Evolutionary conservation across 202 grass and related monocot species (phyloP), one percentile per base, ranked within the genome.

Genomic region (Schoenoplectus triqueter): DNA sequence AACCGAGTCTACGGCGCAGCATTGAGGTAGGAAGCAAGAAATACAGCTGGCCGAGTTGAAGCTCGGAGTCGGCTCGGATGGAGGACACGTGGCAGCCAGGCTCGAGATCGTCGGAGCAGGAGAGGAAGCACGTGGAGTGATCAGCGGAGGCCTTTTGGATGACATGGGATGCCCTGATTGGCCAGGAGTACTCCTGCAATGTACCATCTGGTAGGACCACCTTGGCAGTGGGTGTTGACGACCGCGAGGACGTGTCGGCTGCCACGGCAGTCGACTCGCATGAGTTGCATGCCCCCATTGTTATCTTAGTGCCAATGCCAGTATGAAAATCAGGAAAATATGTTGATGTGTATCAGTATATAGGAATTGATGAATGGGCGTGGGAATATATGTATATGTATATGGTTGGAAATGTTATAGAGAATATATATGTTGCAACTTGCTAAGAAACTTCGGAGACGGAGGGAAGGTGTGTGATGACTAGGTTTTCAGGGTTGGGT

Each of bases 271-370:
- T 89, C 1, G 89, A 85, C 81, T 98, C 89, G 85, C 89, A 95
- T 54, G 95, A 97, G 92, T 87, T 95, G 91, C 95, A 95, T 61
- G 85, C 88, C 7, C 92, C 95, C 95, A 98, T 98, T 67, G 56
- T 49, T 18, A 10, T 41, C 1, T 78, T 57, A 3, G 42, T 70
- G 42, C 42, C 45, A 7, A 22, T 20, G 73, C 14, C 5, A n/a
- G 20, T 83, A 63, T 52, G 40, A 6, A 64, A 15, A 47, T 18
- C 41, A 17, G 17, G 61, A 56, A 78, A n/a, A 13, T 42, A 62
- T 13, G 64, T 21, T 14, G 64, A 85, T 54, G 8, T 22, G 20
- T 22, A 31, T 31, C 31, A 31, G 31, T 31, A 31, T 31, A 22
- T 51, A 74, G 47, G 47, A 49, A 49, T 49, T 49, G 47, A 4